phyloP scores from a whole-genome alignment of 805 yeast species.

The Clavispora asparagi region DNA sequence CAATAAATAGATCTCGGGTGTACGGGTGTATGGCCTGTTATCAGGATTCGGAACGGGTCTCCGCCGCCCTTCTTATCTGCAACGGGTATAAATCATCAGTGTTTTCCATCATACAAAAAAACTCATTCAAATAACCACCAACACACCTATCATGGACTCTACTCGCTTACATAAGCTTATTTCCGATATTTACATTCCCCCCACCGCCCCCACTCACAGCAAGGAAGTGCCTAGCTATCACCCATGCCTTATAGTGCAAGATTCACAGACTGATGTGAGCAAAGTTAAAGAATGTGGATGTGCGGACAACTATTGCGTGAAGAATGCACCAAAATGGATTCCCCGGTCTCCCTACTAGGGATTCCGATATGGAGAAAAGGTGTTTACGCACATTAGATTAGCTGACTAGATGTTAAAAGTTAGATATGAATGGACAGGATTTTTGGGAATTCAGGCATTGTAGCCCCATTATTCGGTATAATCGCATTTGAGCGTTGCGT shows the following conservation, averaged over 20 bases:
- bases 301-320: constrained; percentile 36
- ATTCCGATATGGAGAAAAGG: too few species aligned
- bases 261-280: constrained; percentile 44
- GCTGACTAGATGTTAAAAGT: too few species aligned
- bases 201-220: constrained; percentile 12
- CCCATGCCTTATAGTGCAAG: constrained; percentile 56
- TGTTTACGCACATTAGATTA: too few species aligned
- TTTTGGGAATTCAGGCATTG: too few species aligned
- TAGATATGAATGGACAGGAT: too few species aligned
- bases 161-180: constrained; percentile 30
- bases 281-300: constrained; percentile 38
- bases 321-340: constrained; percentile 36
- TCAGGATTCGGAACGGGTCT: not conserved
- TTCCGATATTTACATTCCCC: constrained; percentile 46
- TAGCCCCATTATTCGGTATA: too few species aligned
- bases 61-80: not conserved
- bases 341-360: constrained; percentile 47
- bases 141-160: constrained; percentile 38
- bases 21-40: not conserved
- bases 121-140: not conserved
- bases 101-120: not conserved
- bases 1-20: not conserved
- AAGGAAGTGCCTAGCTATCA: constrained; percentile 44
- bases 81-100: not conserved
- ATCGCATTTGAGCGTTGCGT: too few species aligned